Percentiles rank a stretch among this genome's conserved stretches.
phyloP scores from a whole-genome alignment of 2,329 filamentous ascomycete genomes.

The Colletotrichum sp. region DNA sequence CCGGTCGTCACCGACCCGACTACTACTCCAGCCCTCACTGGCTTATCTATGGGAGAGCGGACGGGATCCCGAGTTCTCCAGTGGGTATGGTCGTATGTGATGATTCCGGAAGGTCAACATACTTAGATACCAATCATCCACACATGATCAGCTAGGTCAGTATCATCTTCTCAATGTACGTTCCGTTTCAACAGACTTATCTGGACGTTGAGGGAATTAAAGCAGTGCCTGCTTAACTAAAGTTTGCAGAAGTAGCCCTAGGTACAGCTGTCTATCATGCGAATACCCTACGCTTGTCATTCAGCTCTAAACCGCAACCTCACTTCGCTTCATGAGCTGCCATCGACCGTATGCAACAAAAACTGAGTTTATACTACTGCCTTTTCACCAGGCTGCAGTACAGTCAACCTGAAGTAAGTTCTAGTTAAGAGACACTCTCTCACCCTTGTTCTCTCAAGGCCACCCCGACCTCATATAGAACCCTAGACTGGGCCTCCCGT shows the following conservation, averaged over 20 bases:
- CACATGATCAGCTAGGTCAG: neutral
- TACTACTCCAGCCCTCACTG: neutral
- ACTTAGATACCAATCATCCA: neutral
- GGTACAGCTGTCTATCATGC: neutral
- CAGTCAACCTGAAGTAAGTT: neutral
- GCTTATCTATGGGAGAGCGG: neutral
- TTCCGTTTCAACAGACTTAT: neutral
- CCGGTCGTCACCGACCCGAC: neutral
- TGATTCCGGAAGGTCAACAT: neutral
- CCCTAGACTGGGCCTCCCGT: neutral
- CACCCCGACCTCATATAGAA: neutral
- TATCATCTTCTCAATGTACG: neutral
- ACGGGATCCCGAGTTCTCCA: neutral
- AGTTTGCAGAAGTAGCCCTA: neutral
- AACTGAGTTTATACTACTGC: neutral
- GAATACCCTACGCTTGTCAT: neutral
- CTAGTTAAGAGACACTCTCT: neutral
- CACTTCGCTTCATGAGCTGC: neutral
- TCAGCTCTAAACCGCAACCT: neutral
- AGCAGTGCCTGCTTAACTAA: neutral
- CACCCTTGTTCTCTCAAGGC: neutral
- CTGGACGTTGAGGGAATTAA: neutral
- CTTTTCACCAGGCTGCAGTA: neutral
- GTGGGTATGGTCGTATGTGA: neutral
- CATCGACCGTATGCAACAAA: neutral